These are phyloP conservation scores for Colletotrichum orchidophilum DNA, from an alignment of 2,329 filamentous ascomycete genomes.

Conservation along the genomic window DNA sequence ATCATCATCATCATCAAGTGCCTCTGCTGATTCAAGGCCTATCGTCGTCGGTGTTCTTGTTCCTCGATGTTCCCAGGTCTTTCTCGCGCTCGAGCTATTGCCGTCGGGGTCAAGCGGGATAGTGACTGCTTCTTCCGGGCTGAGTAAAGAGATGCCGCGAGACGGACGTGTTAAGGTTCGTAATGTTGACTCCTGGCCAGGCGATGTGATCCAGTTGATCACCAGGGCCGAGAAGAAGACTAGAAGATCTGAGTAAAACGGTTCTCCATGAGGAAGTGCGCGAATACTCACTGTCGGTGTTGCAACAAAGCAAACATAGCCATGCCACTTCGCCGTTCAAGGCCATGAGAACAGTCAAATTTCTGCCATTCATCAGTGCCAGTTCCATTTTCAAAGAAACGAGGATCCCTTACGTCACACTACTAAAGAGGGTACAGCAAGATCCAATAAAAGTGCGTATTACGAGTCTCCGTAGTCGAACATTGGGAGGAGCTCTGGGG, in stretches of 20 bases:
- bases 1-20: background rate
- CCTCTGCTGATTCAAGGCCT: background rate
- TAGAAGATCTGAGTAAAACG: background rate
- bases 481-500: constrained; percentile 13
- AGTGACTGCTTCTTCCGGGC: constrained; percentile 9
- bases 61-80: constrained; percentile 12
- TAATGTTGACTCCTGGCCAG: constrained; percentile 19
- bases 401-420: constrained; percentile 1
- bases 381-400: background rate
- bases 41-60: background rate
- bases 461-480: constrained; percentile 17
- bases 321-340: constrained; percentile 24
- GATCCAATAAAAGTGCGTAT: constrained; percentile 27
- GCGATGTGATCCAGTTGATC: constrained; percentile 27
- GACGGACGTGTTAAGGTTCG: constrained; percentile 18
- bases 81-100: background rate
- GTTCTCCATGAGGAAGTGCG: accelerated
- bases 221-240: constrained; percentile 25
- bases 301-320: constrained; percentile 26
- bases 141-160: background rate
- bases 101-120: constrained; percentile 19
- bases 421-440: constrained; percentile 17
- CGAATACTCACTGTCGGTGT: constrained; percentile 15
- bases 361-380: background rate
- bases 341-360: constrained; percentile 2